These are phyloP conservation scores for Phaseolus coccineus DNA, from an alignment of 331 rosid genomes.

Conservation along the genomic window DNA sequence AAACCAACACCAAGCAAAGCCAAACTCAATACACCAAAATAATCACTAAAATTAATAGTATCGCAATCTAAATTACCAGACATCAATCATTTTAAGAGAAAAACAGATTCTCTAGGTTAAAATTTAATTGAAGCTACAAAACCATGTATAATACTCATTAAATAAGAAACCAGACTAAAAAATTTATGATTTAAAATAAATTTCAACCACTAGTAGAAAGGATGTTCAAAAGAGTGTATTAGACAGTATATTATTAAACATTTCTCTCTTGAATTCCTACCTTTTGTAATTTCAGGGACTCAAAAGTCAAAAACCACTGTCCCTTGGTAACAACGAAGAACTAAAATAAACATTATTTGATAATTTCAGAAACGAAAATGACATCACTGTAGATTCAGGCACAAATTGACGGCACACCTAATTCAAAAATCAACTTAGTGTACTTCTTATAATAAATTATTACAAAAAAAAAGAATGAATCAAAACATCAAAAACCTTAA, in stretches of 20 bases:
- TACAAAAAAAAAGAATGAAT: slow-evolving; percentile 10
- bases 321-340: background rate
- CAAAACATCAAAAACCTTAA: background rate
- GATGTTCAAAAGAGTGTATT: background rate
- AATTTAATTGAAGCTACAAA: background rate
- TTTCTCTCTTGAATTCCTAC: background rate
- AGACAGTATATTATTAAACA: background rate
- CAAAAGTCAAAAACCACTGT: too few species aligned
- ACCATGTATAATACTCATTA: background rate
- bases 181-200: background rate
- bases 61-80: background rate
- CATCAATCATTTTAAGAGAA: background rate
- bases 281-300: background rate
- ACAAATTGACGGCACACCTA: background rate
- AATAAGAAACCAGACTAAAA: background rate
- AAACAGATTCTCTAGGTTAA: background rate
- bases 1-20: slow-evolving; percentile 3
- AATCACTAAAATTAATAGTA: background rate
- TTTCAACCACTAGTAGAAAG: background rate
- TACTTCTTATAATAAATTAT: background rate
- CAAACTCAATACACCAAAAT: background rate
- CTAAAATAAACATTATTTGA: background rate
- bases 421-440: background rate
- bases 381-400: background rate
- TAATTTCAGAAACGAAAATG: background rate